Conservation (phyloP, 345 rosid species). For the Psidium friedrichsthalianum region DNA sequence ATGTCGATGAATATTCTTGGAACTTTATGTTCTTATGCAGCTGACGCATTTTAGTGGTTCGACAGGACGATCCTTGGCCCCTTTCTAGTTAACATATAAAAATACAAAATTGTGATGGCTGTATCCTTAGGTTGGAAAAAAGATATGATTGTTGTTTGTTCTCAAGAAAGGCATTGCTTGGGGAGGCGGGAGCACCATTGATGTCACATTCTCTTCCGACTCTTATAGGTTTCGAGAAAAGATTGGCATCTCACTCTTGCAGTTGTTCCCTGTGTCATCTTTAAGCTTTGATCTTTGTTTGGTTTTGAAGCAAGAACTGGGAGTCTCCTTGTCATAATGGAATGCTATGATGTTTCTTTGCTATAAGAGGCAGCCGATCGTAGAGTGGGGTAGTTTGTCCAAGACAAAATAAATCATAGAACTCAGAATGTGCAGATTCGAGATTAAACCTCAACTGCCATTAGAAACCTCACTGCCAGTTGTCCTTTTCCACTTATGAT, state of each 20-base stretch:
- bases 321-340: neutral
- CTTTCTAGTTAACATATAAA: neutral
- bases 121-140: neutral
- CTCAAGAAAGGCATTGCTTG: neutral
- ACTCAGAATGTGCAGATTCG: neutral
- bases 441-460: neutral
- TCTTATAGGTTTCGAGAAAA: neutral
- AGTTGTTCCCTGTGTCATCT: neutral
- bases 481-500: neutral
- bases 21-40: neutral
- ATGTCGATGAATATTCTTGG: neutral
- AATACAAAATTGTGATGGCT: neutral
- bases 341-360: neutral
- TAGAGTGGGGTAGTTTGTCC: neutral
- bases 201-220: neutral
- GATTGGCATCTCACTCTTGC: neutral
- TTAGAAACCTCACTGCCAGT: no score
- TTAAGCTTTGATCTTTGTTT: neutral
- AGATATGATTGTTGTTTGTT: neutral
- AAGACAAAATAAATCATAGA: neutral
- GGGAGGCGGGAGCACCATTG: neutral
- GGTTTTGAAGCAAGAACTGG: neutral
- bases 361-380: neutral
- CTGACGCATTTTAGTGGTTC: neutral
- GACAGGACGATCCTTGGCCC: neutral